Percentiles rank a stretch among this genome's conserved stretches.
These are phyloP conservation scores for Gardenia jasminoides DNA, from an alignment of 257 asterid species.

Conservation along the genomic window DNA sequence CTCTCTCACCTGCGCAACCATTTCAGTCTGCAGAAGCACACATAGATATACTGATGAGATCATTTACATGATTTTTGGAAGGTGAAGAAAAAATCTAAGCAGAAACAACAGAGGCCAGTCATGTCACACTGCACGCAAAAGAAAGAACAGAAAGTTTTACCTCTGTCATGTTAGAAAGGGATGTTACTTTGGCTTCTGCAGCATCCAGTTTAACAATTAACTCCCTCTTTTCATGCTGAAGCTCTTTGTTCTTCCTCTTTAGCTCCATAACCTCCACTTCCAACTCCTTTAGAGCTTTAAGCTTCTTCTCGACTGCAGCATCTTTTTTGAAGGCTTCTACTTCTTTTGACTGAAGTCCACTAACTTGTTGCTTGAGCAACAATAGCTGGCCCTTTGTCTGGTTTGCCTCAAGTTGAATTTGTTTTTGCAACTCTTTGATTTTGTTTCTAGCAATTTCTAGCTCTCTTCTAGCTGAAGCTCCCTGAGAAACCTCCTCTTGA, in stretches of 20 bases:
- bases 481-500: conserved; percentile 76
- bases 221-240: conserved; percentile 91
- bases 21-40: conserved; percentile 59
- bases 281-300: conserved; percentile 66
- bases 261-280: conserved; percentile 91
- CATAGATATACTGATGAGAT: conserved; percentile 2
- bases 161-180: conserved; percentile 89
- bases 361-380: conserved; percentile 84
- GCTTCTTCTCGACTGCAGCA: conserved; percentile 73
- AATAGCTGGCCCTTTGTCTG: conserved; percentile 89
- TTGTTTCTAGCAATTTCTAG: conserved; percentile 72
- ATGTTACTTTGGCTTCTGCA: conserved; percentile 61
- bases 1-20: conserved; percentile 78
- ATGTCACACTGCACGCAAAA: neutral
- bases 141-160: conserved; percentile 27
- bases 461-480: conserved; percentile 59
- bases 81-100: neutral
- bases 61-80: neutral
- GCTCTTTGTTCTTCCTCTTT: conserved; percentile 88
- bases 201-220: conserved; percentile 67
- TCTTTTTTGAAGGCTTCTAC: conserved; percentile 59
- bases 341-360: conserved; percentile 82
- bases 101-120: neutral
- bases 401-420: conserved; percentile 87
- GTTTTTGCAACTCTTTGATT: conserved; percentile 76